These are phyloP conservation scores for Lentinula sp. DNA, from an alignment of 768 basidiomycete species.

Conservation along the genomic window DNA sequence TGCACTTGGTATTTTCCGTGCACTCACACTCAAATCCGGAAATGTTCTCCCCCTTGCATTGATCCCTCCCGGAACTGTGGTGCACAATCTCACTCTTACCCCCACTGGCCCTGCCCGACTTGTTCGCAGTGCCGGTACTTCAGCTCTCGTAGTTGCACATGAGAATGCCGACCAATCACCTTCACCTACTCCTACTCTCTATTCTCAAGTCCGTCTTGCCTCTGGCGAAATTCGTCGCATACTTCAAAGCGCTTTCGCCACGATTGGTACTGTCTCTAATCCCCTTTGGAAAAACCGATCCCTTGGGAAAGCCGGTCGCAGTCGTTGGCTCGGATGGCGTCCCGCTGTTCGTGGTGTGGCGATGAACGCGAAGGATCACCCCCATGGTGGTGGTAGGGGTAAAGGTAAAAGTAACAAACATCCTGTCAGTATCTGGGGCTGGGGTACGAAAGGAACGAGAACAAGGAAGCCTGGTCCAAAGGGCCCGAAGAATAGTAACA, in stretches of 20 bases:
- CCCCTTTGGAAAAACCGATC: slow-evolving; percentile 78
- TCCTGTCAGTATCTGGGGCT: slow-evolving; percentile 88
- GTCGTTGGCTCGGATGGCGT: slow-evolving; percentile 79
- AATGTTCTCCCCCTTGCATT: slow-evolving; percentile 90
- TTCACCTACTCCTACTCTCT: slow-evolving; percentile 20
- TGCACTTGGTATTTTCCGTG: slow-evolving; percentile 79
- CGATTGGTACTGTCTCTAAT: slow-evolving; percentile 90
- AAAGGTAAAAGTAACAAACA: slow-evolving; percentile 96
- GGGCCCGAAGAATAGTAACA: slow-evolving; percentile 86
- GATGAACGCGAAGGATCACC: slow-evolving; percentile 95
- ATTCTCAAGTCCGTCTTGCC: slow-evolving; percentile 79
- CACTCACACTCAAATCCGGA: slow-evolving; percentile 79
- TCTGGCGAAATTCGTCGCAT: slow-evolving; percentile 92
- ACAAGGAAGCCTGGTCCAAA: slow-evolving; percentile 91
- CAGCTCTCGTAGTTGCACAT: slow-evolving; percentile 75
- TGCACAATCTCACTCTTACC: slow-evolving; percentile 79
- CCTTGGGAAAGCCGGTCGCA: slow-evolving; percentile 89
- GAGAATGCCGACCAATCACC: slow-evolving; percentile 48
- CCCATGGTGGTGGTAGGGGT: slow-evolving; percentile 96
- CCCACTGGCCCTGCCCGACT: slow-evolving; percentile 75
- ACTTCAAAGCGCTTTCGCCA: slow-evolving; percentile 75
- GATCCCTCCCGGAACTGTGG: slow-evolving; percentile 86
- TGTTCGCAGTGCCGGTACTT: slow-evolving; percentile 86
- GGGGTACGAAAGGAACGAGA: slow-evolving; percentile 87
- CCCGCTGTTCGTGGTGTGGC: slow-evolving; percentile 92